These are phyloP conservation scores for Alternaria sp. DNA, from an alignment of 2,329 filamentous ascomycete species.

Conservation along the genomic window DNA sequence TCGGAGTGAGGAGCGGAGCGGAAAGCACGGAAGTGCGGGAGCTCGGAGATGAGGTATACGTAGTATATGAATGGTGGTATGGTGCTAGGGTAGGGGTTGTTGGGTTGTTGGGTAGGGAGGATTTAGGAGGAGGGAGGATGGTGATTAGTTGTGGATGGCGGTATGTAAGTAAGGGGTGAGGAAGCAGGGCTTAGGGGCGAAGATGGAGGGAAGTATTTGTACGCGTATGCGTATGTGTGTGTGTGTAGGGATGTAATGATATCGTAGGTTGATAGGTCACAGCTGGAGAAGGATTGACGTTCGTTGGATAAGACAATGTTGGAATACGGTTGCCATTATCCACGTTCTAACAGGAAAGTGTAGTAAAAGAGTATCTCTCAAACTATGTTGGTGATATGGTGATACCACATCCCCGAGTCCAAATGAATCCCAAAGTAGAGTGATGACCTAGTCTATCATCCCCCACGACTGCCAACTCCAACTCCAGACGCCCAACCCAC, in stretches of 20 bases:
- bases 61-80: neutral
- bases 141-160: too few relatives aligned
- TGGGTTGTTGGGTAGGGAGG: neutral
- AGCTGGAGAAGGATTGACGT: accelerated
- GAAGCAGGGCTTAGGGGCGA: neutral
- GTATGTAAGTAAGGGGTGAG: neutral
- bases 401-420: neutral
- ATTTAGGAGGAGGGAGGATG: neutral
- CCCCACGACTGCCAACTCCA: neutral
- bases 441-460: neutral
- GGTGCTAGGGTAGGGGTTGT: neutral
- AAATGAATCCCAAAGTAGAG: neutral
- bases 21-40: neutral
- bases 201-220: neutral
- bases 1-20: neutral
- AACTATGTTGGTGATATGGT: too few relatives aligned
- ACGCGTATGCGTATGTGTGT: neutral
- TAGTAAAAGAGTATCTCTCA: neutral
- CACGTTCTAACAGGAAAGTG: neutral
- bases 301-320: neutral
- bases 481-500: neutral
- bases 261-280: accelerated
- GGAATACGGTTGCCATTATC: neutral
- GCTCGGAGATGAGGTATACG: neutral
- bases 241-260: neutral